Evolutionary conservation across 495 filamentous ascomycete species (phyloP), one percentile per base, ranked within the genome.

Genomic region (Bathelium albidoporum): DNA sequence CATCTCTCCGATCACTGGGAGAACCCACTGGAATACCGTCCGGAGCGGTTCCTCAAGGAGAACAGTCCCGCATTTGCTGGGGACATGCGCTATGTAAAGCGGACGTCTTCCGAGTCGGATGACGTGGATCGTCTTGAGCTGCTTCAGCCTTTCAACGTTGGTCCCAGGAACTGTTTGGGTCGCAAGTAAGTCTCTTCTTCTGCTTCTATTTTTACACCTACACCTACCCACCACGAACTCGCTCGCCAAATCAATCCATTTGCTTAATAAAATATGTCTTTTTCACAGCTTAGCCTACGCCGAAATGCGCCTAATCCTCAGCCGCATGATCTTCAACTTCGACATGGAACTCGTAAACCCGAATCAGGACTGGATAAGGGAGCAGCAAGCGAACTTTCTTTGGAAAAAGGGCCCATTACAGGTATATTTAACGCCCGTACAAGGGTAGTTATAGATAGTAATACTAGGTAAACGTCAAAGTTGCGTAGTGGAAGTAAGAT

Each of bases 311-410:
- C 61, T 78, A 4, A 74, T 76, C 31, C 55, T 79, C 1, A 69
- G 75, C 2, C 69, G 72, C 10, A 62, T 81, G 44, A 67, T 81
- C 34, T 78, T 70, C 70, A 74, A 77, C 31, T 82, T 81, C 49
- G 79, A 82, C 61, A 65, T 80, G 59, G 59, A 64, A 32, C 69
- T 72, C 39, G 69, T 66, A 14, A 72, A 74, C 16, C 72, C 70
- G 24, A 62, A 63, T n/a, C 28, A 59, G 18, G 69, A 74, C n/a
- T 80, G 76, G 77, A 67, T 49, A 49, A 7, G 43, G 43, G 43
- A 49, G 43, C 43, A 49, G 43, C 43, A 49, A 18, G 43, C 43
- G 18, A 49, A 49, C 43, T 49, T 49, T 20, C 64, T 53, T 62
- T 60, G 22, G 66, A 49, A 49, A 49, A 64, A 55, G 66, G 62